Evolutionary conservation across 768 basidiomycete species (phyloP), one percentile per base, ranked within the genome.

Genomic region (Russula sp.): DNA sequence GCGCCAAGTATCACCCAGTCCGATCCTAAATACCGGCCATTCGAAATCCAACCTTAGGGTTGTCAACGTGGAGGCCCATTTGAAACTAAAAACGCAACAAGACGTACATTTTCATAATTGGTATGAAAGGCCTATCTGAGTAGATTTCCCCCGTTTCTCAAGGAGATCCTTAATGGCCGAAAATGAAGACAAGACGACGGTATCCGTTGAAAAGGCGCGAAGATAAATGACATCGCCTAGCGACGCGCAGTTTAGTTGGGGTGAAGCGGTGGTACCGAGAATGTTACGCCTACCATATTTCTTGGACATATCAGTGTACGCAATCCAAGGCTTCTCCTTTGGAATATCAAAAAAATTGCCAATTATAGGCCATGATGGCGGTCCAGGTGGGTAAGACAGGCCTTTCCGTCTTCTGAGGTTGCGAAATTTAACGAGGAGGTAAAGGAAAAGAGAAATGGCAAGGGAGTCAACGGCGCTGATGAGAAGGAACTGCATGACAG

Each of bases 271-370:
- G 30, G 3, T 8, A 14, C 16, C 10, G 16, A 36, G 32, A 22
- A 22, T 10, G 8, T 10, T 4, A 30, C 32, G 0, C 52, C n/a
- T 53, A 65, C 64, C 64, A 26, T 65, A 59, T 48, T 40, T 56
- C 46, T 53, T 51, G 10, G 51, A 40, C 64, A 60, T 46, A 24
- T 60, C 22, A 8, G n/a, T 14, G 5, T 38, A 53, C 34, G 30
- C 52, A 13, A 53, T 20, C 52, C 52, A 53, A n/a, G 52, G 28
- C 28, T 26, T 13, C 1, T 26, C 13, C 14, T 30, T 59, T 8
- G 63, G 51, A 26, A 64, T 26, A 50, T 64, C 57, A 5, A 59
- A 32, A 8, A 64, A 20, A 46, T 64, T 70, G 3, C 63, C 63
- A 4, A 59, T 46, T 38, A 59, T 18, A 9, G 40, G 56, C 9